These are phyloP conservation scores for Talaromyces rugulosus DNA, from an alignment of 2,329 filamentous ascomycete species.

Conservation along the genomic window DNA sequence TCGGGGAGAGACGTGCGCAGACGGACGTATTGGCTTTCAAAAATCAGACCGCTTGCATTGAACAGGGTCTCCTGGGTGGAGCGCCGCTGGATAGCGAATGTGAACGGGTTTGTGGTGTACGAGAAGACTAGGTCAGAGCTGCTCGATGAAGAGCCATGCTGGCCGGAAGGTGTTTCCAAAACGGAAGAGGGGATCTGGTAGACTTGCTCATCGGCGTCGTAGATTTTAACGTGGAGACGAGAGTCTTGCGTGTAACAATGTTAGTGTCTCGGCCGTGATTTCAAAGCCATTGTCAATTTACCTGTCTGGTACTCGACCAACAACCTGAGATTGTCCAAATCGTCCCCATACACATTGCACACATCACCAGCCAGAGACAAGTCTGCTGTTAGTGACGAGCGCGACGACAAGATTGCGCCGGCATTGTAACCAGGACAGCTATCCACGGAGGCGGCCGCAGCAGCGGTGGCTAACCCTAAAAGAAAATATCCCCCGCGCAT, in stretches of 20 bases:
- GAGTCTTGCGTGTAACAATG: background rate
- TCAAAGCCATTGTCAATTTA: background rate
- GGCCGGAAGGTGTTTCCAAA: conserved; percentile 55
- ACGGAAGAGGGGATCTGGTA: conserved; percentile 72
- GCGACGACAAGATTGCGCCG: conserved; percentile 38
- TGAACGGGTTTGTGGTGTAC: conserved; percentile 58
- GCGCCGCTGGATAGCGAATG: conserved; percentile 54
- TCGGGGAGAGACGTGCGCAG: conserved; percentile 66
- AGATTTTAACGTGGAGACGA: conserved; percentile 71
- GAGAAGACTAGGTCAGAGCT: conserved; percentile 42
- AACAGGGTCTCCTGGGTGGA: conserved; percentile 48
- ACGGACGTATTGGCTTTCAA: conserved; percentile 75
- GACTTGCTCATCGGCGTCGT: conserved; percentile 64
- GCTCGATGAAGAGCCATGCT: conserved; percentile 42
- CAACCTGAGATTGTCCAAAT: conserved; percentile 54
- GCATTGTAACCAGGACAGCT: conserved; percentile 37
- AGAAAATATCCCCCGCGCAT: background rate
- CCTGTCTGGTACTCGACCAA: conserved; percentile 54
- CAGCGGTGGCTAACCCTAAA: background rate
- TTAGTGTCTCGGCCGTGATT: background rate
- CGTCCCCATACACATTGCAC: conserved; percentile 58
- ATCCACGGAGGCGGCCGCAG: conserved; percentile 1
- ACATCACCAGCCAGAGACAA: conserved; percentile 64
- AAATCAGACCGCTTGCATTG: conserved; percentile 68
- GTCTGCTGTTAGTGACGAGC: conserved; percentile 45